phyloP scores from a whole-genome alignment of 2,329 filamentous ascomycete species.

The Aotearoamyces nothofagi region DNA sequence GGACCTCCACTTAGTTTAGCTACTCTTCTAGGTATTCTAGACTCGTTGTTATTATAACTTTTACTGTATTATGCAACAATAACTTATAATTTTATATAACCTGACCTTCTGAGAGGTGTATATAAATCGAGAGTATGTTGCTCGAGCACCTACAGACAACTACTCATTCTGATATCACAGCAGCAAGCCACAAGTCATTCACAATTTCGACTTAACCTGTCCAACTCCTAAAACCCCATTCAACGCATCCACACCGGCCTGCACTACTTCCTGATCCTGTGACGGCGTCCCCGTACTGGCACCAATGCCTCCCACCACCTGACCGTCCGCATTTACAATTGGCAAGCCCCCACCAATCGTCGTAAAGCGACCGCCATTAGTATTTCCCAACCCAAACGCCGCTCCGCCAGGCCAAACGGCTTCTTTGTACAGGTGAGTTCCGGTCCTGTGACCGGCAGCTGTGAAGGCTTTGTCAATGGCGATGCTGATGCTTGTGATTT shows the following conservation, averaged over 20 bases:
- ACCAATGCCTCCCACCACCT: constrained; percentile 35
- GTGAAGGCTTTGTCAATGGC: constrained; percentile 33
- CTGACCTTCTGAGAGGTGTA: no score
- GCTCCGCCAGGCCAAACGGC: constrained; percentile 34
- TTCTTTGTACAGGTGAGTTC: constrained; percentile 36
- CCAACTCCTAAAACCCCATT: constrained; percentile 17
- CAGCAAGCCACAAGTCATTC: no score
- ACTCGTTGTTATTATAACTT: no score
- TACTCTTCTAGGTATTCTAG: no score
- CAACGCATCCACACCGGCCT: constrained; percentile 33
- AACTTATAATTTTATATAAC: no score
- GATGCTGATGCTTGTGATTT: constrained; percentile 11
- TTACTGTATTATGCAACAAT: no score
- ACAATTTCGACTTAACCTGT: constrained; percentile 26
- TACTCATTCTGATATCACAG: no score
- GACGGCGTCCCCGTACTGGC: constrained; percentile 37
- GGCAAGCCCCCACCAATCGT: constrained; percentile 38
- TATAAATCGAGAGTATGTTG: no score
- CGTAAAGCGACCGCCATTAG: constrained; percentile 35
- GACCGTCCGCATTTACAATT: constrained; percentile 27
- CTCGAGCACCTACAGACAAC: no score
- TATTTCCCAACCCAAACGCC: constrained; percentile 34
- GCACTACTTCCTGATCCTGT: constrained; percentile 37
- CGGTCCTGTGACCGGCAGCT: constrained; percentile 34
- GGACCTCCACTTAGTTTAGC: no score